These are phyloP conservation scores for Inga oerstediana DNA, from an alignment of 306 rosid species.

Conservation along the genomic window DNA sequence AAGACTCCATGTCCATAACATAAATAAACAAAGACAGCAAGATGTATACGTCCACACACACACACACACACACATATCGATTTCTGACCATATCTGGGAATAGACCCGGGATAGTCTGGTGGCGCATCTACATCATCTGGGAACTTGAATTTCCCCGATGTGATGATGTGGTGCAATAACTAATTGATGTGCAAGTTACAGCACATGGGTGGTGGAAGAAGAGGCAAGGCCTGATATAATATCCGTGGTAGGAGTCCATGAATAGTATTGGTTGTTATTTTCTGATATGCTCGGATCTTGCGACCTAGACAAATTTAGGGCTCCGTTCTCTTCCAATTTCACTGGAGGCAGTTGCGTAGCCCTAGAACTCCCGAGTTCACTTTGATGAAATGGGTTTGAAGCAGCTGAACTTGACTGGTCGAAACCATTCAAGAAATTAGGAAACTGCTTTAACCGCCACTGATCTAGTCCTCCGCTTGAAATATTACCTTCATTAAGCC, in stretches of 20 bases:
- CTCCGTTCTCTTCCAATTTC: slow-evolving; percentile 47
- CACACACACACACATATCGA: not conserved
- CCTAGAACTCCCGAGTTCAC: slow-evolving; percentile 37
- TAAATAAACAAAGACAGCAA: not conserved
- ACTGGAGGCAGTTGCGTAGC: slow-evolving; percentile 42
- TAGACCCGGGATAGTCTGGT: not conserved
- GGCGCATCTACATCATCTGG: not conserved
- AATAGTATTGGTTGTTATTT: slow-evolving; percentile 32
- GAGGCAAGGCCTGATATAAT: slow-evolving; percentile 51
- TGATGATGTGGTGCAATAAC: not conserved
- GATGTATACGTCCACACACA: not conserved
- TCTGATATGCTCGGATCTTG: slow-evolving; percentile 34
- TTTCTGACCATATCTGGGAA: slow-evolving; percentile 6
- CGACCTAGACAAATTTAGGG: slow-evolving; percentile 35
- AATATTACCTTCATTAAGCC: slow-evolving; percentile 6
- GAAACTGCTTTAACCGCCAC: slow-evolving; percentile 55
- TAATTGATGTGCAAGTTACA: slow-evolving; percentile 27
- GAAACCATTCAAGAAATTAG: slow-evolving; percentile 43
- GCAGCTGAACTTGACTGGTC: slow-evolving; percentile 33
- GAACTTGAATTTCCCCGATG: not conserved
- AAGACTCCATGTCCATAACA: slow-evolving; percentile 4
- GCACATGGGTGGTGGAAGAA: slow-evolving; percentile 50
- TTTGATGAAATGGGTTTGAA: not conserved
- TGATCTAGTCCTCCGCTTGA: slow-evolving; percentile 36
- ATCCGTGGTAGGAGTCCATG: slow-evolving; percentile 46